A percentile compares a stretch with the other conserved stretches of the same genome.
Evolutionary conservation across 2,329 filamentous ascomycete genomes (phyloP).

Genomic region (Hortaea sp.): DNA sequence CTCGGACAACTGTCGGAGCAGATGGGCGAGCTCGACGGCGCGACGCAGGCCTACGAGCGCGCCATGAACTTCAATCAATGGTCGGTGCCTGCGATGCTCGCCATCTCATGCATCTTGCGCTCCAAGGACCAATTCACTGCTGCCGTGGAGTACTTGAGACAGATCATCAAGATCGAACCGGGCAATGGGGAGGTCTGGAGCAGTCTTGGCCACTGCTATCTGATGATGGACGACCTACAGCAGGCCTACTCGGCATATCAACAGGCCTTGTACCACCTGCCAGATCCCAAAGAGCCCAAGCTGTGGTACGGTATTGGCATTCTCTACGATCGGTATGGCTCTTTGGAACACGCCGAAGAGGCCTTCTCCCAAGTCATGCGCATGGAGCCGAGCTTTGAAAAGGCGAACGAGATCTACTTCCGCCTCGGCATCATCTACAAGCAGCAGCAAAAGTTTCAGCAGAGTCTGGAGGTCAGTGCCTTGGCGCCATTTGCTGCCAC

Average conservation of each 20-base stretch:
- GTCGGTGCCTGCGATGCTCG: slow-evolving; percentile 86
- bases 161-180: slow-evolving; percentile 78
- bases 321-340: slow-evolving; percentile 91
- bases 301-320: slow-evolving; percentile 99
- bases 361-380: slow-evolving; percentile 98
- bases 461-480: slow-evolving; percentile 73
- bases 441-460: slow-evolving; percentile 85
- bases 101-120: slow-evolving; percentile 82
- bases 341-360: slow-evolving; percentile 92
- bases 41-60: slow-evolving; percentile 81
- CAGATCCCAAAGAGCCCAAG: slow-evolving; percentile 94
- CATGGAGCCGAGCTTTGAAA: slow-evolving; percentile 95
- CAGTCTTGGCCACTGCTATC: slow-evolving; percentile 90
- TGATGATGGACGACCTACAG: slow-evolving; percentile 98
- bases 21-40: slow-evolving; percentile 79
- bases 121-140: slow-evolving; percentile 89
- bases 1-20: slow-evolving; percentile 81
- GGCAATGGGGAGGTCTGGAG: slow-evolving; percentile 95
- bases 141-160: slow-evolving; percentile 85
- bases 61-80: slow-evolving; percentile 79
- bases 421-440: slow-evolving; percentile 99
- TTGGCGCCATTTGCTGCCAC: not conserved
- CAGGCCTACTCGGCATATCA: slow-evolving; percentile 96
- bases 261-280: slow-evolving; percentile 82
- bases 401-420: slow-evolving; percentile 99